These are phyloP conservation scores for Neurospora sp. DNA, from an alignment of 495 filamentous ascomycete species.

Conservation along the genomic window DNA sequence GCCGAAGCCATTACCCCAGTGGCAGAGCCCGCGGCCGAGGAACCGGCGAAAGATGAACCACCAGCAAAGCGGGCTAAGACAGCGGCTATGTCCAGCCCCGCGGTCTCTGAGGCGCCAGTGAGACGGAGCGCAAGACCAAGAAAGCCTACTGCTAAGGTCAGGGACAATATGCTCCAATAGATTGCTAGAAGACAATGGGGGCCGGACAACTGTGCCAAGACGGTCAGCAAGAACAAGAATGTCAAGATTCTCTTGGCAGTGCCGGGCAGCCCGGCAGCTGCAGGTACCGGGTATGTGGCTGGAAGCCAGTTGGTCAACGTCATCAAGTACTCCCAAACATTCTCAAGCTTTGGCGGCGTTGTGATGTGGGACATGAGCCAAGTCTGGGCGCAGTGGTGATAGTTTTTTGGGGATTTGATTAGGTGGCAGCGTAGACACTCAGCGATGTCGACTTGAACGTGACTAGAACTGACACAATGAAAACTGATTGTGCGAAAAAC, in stretches of 20 bases:
- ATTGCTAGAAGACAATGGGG: background rate
- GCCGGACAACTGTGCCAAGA: background rate
- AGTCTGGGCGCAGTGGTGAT: background rate
- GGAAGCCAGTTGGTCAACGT: background rate
- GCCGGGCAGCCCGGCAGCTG: background rate
- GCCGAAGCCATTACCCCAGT: background rate
- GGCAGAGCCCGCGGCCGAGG: background rate
- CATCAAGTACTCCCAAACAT: background rate
- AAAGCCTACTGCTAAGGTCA: background rate
- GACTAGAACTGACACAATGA: background rate
- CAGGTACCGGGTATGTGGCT: background rate
- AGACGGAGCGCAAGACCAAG: background rate
- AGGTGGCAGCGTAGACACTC: background rate
- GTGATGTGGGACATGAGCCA: background rate
- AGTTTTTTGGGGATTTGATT: background rate
- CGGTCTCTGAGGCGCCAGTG: background rate
- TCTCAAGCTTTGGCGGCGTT: background rate
- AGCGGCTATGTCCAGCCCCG: background rate
- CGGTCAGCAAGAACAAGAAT: background rate
- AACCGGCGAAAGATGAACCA: background rate
- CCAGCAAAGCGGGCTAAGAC: background rate
- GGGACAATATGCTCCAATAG: background rate
- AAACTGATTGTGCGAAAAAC: background rate
- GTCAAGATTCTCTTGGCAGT: background rate
- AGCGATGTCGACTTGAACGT: background rate